Evolutionary conservation across 2,329 filamentous ascomycete genomes (phyloP).

Genomic region (Microascus cirrosus): DNA sequence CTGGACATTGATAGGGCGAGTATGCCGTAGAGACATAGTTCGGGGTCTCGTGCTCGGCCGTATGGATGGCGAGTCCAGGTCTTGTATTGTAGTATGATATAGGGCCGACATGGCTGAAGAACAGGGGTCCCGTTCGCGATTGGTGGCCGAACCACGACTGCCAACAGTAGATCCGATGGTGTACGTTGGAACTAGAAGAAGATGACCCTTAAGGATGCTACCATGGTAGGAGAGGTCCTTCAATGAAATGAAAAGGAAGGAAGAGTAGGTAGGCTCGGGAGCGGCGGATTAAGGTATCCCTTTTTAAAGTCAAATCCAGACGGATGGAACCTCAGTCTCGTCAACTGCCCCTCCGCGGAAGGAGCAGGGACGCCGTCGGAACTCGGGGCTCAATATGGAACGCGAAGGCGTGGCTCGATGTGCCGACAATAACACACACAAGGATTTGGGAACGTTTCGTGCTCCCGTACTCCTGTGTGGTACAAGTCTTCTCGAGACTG

Average conservation of each 20-base stretch:
- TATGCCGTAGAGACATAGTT: conserved; percentile 18
- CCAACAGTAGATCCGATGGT: background rate
- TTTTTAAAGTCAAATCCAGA: background rate
- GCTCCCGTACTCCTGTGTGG: background rate
- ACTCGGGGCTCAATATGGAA: background rate
- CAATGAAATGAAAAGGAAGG: background rate
- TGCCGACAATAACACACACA: background rate
- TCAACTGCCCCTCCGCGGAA: background rate
- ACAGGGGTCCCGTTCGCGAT: conserved; percentile 9
- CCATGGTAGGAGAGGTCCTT: background rate
- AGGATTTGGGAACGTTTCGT: background rate
- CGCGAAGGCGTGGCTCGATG: background rate
- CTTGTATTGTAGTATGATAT: background rate
- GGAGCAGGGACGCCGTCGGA: background rate
- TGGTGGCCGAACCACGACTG: background rate
- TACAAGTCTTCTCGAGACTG: conserved; percentile 1
- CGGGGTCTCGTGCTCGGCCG: background rate
- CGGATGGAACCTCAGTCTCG: background rate
- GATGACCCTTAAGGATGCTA: background rate
- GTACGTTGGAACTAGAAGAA: background rate
- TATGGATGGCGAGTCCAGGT: background rate
- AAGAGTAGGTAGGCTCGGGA: background rate
- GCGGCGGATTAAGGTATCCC: background rate
- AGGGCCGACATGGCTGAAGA: conserved; percentile 5
- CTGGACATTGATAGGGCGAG: conserved; percentile 35